Base-by-base conservation (phyloP, 2,329 filamentous ascomycete species). In the Neonectria punicea region DNA sequence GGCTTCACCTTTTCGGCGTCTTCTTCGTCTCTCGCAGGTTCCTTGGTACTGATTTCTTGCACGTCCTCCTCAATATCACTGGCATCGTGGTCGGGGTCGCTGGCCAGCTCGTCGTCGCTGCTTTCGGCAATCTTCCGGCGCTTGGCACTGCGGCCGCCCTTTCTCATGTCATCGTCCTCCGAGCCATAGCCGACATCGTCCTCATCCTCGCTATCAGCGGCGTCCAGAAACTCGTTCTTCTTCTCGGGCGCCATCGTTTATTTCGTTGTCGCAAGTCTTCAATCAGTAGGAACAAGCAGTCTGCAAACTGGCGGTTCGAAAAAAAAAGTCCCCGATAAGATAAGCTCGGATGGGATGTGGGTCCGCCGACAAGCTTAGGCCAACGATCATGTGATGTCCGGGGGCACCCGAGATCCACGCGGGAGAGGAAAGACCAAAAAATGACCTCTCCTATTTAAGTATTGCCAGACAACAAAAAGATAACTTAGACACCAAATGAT, bases 201-300 rank as follows among this genome's bases (percentile, higher is more conserved):
- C 50, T 89, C 87, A 39, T 89, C 87, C 20, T 89, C 86, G 74
- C 88, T 90, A 18, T 88, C 84, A 3, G 74, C 77, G 2, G 81
- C 83, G 67, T 90, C 88, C 32, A 94, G 86, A 73, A 91, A 94
- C 57, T 92, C 86, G 77, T 93, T 93, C 70, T 87, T 86, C 75
- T 91, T 93, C 74, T 90, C 87, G 44, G 87, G 83, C 1, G 89
- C 79, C 91, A 94, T 93, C 39, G 58, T 49, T 46, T 47, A 56
- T 46, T 46, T 51, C 30, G 44, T 53, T 57, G 63, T 56, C 36
- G 59, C 41, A 60, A 49, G 36, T 54, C 32, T 57, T 63, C 22
- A 56, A 34, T 39, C 39, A 16, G 22, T 34, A 44, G 22, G 28
- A 58, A 18, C 58, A 51, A 22, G n/a, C 39, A 20, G n/a, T 50